Conservation (phyloP, 345 rosid species). For the Acer saccharum region DNA sequence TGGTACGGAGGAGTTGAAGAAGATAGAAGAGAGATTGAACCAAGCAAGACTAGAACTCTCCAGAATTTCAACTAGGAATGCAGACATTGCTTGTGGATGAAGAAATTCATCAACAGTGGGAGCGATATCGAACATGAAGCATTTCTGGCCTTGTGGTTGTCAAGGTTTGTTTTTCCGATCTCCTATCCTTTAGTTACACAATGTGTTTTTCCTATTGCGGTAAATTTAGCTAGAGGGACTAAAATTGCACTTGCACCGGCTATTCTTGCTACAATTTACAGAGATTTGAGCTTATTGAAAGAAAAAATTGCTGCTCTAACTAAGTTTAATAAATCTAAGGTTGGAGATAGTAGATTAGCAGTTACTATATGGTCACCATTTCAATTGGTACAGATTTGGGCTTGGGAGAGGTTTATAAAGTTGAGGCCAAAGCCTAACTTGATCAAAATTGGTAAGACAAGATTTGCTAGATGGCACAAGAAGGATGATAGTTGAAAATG, state of each 20-base stretch:
- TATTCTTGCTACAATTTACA: constrained; percentile 42
- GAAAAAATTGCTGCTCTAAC: constrained; percentile 14
- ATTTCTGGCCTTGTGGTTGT: constrained; percentile 11
- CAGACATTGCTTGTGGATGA: constrained; percentile 5
- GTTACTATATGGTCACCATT: constrained; percentile 33
- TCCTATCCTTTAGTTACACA: background rate
- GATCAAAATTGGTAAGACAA: constrained; percentile 33
- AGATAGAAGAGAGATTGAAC: constrained; percentile 26
- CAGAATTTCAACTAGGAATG: constrained; percentile 14
- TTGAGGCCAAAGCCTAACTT: constrained; percentile 37
- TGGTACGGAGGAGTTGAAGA: constrained; percentile 2
- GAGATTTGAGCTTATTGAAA: constrained; percentile 35
- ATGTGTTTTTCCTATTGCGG: constrained; percentile 37
- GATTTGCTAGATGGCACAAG: constrained; percentile 41
- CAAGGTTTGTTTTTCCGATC: constrained; percentile 44
- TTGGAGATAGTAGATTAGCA: background rate
- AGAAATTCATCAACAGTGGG: constrained; percentile 35
- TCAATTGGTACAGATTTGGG: background rate
- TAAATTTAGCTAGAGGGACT: constrained; percentile 48
- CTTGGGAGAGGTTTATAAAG: background rate
- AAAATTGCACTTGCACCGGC: constrained; percentile 34
- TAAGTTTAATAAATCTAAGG: background rate
- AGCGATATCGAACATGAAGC: background rate
- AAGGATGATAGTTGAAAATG: constrained; percentile 13
- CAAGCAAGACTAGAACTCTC: background rate